phyloP scores from a whole-genome alignment of 345 rosid genomes.

The Populus davidiana region DNA sequence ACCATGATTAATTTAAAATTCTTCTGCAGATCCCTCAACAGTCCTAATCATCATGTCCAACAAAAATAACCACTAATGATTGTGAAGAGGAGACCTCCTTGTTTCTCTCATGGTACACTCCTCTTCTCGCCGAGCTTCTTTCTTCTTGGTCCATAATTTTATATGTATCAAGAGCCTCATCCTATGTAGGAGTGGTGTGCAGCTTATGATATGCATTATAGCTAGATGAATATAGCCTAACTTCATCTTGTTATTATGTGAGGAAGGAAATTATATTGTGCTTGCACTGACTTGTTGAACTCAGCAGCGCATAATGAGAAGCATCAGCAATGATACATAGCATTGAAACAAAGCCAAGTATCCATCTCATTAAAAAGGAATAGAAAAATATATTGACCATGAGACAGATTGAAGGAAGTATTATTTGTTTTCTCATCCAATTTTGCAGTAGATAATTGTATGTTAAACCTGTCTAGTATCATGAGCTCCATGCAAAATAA shows the following conservation, averaged over 20 bases:
- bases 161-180: not conserved
- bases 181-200: not conserved
- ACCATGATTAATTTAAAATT: too few species aligned
- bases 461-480: not conserved
- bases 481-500: not conserved
- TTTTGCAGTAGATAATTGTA: not conserved
- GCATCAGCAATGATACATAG: not conserved
- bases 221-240: not conserved
- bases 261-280: too few species aligned
- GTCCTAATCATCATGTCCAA: not conserved
- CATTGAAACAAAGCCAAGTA: not conserved
- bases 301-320: not conserved
- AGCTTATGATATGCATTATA: not conserved
- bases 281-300: not conserved
- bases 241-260: not conserved
- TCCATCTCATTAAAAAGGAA: not conserved
- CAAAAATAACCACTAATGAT: too few species aligned
- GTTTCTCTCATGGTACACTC: too few species aligned
- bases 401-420: not conserved
- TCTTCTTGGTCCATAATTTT: too few species aligned
- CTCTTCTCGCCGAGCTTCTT: too few species aligned
- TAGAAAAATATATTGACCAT: not conserved
- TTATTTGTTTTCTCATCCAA: not conserved
- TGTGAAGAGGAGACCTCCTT: not conserved
- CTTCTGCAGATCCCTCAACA: not conserved